phyloP scores from a whole-genome alignment of 805 yeast species.

The Kluyveromyces wickerhamii region DNA sequence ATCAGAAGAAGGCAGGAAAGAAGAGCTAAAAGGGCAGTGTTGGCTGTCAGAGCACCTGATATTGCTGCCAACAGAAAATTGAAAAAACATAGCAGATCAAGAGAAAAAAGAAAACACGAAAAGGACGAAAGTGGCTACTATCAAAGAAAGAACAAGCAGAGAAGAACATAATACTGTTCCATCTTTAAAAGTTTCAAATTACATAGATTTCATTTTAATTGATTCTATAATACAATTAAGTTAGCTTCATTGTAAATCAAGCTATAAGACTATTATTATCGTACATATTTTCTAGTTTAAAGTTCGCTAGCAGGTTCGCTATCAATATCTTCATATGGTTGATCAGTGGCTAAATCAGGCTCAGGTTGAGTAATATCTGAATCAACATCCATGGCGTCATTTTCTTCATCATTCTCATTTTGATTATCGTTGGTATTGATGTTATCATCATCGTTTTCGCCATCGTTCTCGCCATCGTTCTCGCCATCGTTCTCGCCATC shows the following conservation, averaged over 20 bases:
- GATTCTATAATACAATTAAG: neutral
- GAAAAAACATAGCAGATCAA: slow-evolving; percentile 63
- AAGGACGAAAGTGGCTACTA: slow-evolving; percentile 74
- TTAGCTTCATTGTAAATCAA: neutral
- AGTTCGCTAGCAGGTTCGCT: slow-evolving; percentile 5
- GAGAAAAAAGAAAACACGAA: slow-evolving; percentile 68
- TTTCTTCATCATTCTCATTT: slow-evolving; percentile 1
- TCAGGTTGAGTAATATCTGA: slow-evolving; percentile 10
- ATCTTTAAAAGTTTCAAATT: neutral
- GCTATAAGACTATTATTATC: neutral
- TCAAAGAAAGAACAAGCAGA: slow-evolving; percentile 50
- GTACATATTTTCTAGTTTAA: neutral
- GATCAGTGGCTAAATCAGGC: slow-evolving; percentile 8
- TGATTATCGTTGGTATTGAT: slow-evolving; percentile 1
- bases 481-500: slow-evolving; percentile 16
- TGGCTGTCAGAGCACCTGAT: slow-evolving; percentile 74
- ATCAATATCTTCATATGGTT: slow-evolving; percentile 2
- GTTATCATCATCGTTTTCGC: slow-evolving; percentile 13
- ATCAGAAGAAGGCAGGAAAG: slow-evolving; percentile 64
- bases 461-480: slow-evolving; percentile 15
- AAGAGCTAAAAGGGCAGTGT: slow-evolving; percentile 62
- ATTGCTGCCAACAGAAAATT: slow-evolving; percentile 70
- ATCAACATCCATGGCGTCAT: slow-evolving; percentile 5
- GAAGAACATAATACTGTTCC: slow-evolving; percentile 14
- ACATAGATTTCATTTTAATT: no score